Base-by-base conservation (phyloP, 495 filamentous ascomycete species). In the Podospora sp. region DNA sequence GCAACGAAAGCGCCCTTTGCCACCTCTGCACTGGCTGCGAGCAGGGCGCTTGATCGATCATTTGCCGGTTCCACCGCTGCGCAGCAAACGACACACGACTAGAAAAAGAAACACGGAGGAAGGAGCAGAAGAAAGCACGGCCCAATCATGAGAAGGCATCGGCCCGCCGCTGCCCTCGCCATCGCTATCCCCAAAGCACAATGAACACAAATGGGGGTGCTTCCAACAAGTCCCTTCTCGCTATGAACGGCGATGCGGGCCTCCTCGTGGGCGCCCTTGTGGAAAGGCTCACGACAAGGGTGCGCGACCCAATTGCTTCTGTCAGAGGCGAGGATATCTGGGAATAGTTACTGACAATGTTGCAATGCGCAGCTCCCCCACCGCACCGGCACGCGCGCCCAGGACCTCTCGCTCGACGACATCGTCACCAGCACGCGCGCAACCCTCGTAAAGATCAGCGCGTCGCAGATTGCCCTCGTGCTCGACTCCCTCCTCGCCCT, bases 191-290 rank as follows among this genome's bases (percentile, higher is more conserved):
- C 63, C 58, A 21, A 26, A 49, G 49, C 49, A 74, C 72, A 72
- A 89, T 90, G 87, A 63, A 53, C 49, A 63, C 52, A 63, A 52
- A 63, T 63, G 61, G 61, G 49, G 61, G 40, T 63, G 40, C 61
- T 33, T 63, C 46, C 21, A 63, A 63, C 25, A 40, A 29, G 61
- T 63, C 61, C 11, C 26, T 52, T 18, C 40, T 27, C 40, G 61
- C 61, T 33, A 63, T 63, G 61, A 88, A 85, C 76, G 82, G 84
- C 74, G 87, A 89, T 79, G 82, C 82, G 62, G 85, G 81, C 76
- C 78, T 89, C 76, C 78, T 89, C 74, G 86, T 90, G 68, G 82
- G 84, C 77, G 85, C 85, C 74, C 78, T 90, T 70, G 84, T 90
- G 71, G 87, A 89, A 77, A 83, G 87, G 75, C 81, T 90, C 65